Conservation (phyloP, 108 stramenopile genomes). For the Nitzschia sp. region DNA sequence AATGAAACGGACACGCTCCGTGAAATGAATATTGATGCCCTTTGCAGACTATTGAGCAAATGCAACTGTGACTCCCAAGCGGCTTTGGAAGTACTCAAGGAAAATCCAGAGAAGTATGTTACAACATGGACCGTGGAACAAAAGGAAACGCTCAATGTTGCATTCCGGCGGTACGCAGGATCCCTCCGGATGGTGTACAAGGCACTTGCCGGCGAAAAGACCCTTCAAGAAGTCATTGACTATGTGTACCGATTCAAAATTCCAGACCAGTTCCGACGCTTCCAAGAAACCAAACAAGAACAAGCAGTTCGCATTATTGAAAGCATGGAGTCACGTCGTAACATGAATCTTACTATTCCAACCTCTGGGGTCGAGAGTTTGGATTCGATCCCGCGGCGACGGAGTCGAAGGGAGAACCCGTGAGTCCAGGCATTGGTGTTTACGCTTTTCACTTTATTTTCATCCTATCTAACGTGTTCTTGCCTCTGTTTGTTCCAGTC, state of each 20-base stretch:
- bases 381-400: slow-evolving; percentile 23
- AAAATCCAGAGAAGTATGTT: slow-evolving; percentile 44
- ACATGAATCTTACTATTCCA: slow-evolving; percentile 16
- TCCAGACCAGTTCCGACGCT: slow-evolving; percentile 81
- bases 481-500: slow-evolving; percentile 27
- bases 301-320: slow-evolving; percentile 76
- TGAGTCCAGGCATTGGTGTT: slow-evolving; percentile 18
- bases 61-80: slow-evolving; percentile 43
- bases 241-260: slow-evolving; percentile 89
- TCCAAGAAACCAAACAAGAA: slow-evolving; percentile 79
- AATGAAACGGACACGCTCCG: slow-evolving; percentile 25
- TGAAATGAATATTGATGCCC: slow-evolving; percentile 59
- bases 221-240: slow-evolving; percentile 71
- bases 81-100: slow-evolving; percentile 44
- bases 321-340: slow-evolving; percentile 66
- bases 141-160: slow-evolving; percentile 65
- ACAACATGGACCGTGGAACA: slow-evolving; percentile 59
- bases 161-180: slow-evolving; percentile 72
- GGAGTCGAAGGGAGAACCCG: slow-evolving; percentile 34
- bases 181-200: slow-evolving; percentile 70
- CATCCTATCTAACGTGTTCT: slow-evolving; percentile 2
- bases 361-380: too few species aligned
- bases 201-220: slow-evolving; percentile 44
- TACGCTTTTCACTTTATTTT: neutral
- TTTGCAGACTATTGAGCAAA: slow-evolving; percentile 53